These are phyloP conservation scores for Benincasa hispida DNA, from an alignment of 306 rosid genomes.

Conservation along the genomic window DNA sequence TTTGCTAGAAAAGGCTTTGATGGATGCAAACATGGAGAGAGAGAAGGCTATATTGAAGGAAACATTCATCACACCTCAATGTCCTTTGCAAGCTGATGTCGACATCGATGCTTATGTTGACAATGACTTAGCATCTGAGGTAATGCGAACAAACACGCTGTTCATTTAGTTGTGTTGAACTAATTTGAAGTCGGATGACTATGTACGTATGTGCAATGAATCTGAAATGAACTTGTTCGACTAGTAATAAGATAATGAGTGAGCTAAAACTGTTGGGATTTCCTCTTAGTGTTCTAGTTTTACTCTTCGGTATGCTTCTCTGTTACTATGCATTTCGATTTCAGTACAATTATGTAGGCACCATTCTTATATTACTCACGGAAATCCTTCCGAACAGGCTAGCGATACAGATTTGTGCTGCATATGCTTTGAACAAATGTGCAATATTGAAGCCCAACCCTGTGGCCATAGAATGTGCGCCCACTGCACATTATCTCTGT, in stretches of 20 bases:
- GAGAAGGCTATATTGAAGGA: conserved; percentile 55
- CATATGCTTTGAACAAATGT: conserved; percentile 81
- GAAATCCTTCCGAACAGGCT: conserved; percentile 22
- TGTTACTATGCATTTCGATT: background rate
- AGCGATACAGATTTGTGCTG: conserved; percentile 57
- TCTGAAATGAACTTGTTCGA: background rate
- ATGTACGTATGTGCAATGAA: background rate
- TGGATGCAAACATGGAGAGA: conserved; percentile 73
- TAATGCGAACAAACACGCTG: conserved; percentile 13
- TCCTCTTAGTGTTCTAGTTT: background rate
- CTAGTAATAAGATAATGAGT: background rate
- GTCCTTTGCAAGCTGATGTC: conserved; percentile 28
- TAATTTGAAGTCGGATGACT: background rate
- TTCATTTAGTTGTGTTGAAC: background rate
- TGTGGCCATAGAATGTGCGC: conserved; percentile 94
- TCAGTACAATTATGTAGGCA: background rate
- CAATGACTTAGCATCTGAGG: conserved; percentile 47
- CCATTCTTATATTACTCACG: background rate
- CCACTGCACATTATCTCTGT: conserved; percentile 63
- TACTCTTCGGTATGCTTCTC: background rate
- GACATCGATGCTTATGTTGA: conserved; percentile 18
- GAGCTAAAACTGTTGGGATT: background rate
- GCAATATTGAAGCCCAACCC: conserved; percentile 76
- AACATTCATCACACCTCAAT: conserved; percentile 18
- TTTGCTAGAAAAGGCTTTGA: conserved; percentile 61